These are phyloP conservation scores for Penicillium glabrum DNA, from an alignment of 2,329 filamentous ascomycete species.

Conservation along the genomic window DNA sequence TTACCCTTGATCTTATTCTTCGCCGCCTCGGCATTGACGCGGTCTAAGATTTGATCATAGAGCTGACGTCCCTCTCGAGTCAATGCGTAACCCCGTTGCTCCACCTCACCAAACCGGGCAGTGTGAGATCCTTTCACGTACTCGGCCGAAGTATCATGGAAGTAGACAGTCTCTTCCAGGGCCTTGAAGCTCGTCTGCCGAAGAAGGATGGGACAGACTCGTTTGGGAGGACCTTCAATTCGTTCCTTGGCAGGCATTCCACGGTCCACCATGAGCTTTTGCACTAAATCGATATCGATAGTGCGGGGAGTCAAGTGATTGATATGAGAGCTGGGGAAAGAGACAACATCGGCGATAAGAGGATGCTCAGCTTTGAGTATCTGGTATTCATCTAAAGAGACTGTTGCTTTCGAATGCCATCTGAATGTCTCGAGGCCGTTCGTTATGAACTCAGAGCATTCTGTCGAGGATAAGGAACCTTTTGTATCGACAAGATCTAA, in stretches of 20 bases:
- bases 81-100: slow-evolving; percentile 54
- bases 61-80: slow-evolving; percentile 47
- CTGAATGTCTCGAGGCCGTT: slow-evolving; percentile 50
- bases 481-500: slow-evolving; percentile 37
- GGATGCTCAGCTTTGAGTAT: slow-evolving; percentile 47
- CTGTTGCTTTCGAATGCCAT: slow-evolving; percentile 47
- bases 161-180: slow-evolving; percentile 49
- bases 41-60: slow-evolving; percentile 48
- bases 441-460: slow-evolving; percentile 41
- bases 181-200: slow-evolving; percentile 57
- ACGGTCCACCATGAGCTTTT: slow-evolving; percentile 42
- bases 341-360: slow-evolving; percentile 51
- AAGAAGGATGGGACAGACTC: slow-evolving; percentile 49
- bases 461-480: slow-evolving; percentile 24
- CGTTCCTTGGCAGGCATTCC: slow-evolving; percentile 49
- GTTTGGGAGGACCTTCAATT: slow-evolving; percentile 53
- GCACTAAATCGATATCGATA: slow-evolving; percentile 49
- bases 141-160: slow-evolving; percentile 25
- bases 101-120: slow-evolving; percentile 55
- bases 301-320: slow-evolving; percentile 57
- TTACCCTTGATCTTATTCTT: neutral
- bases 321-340: slow-evolving; percentile 48
- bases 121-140: slow-evolving; percentile 44
- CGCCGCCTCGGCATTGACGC: slow-evolving; percentile 17
- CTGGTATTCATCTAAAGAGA: slow-evolving; percentile 44